Base-by-base conservation (phyloP, 495 filamentous ascomycete species). In the Wilcoxina mikolae region DNA sequence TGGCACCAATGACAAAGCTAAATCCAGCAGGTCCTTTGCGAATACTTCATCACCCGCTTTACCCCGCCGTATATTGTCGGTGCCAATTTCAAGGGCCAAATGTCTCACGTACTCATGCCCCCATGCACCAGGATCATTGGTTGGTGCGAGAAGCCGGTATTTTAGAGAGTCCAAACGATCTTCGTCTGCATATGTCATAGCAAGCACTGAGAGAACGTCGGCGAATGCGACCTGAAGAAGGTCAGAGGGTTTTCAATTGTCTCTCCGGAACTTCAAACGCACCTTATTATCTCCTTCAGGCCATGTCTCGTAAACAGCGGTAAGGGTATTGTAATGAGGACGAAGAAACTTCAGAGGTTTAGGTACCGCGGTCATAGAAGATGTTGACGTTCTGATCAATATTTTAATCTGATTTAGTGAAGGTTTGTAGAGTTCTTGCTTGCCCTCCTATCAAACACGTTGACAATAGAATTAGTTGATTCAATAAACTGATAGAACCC, bases 141-240 rank as follows among this genome's bases (percentile, higher is more conserved):
- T 87, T 41, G 89, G 89, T 24, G 89, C 81, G 28, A 94, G 76
- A 17, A 99, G 76, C 59, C 91, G 80, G 71, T 90, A 99, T 70
- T 93, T 96, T 56, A 99, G 77, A 31, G 90, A 93, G 68, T 96
- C 93, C 61, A 91, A 77, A 66, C 89, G 83, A 64, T 93, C 84
- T 69, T 96, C 93, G 60, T 96, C 91, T 50, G 90, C 91, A 69
- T 89, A 95, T 35, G 93, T 99, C 91, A 99, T 99, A 57, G 91
- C 91, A 52, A 99, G 83, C 20, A 99, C 90, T 4, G 91, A 96
- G 15, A 99, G 74, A 62, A 91, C 89, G 73, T 99, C 93, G 35
- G 91, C 93, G 55, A 99, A 72, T 5, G 85, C 85, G 60, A 82
- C 77, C 80, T 83, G 55, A 17, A 31, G 25, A 33, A 7, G 17